Evolutionary conservation across 2,329 filamentous ascomycete species (phyloP), one percentile per base, ranked within the genome.

Genomic region (Phialophora macrospora): DNA sequence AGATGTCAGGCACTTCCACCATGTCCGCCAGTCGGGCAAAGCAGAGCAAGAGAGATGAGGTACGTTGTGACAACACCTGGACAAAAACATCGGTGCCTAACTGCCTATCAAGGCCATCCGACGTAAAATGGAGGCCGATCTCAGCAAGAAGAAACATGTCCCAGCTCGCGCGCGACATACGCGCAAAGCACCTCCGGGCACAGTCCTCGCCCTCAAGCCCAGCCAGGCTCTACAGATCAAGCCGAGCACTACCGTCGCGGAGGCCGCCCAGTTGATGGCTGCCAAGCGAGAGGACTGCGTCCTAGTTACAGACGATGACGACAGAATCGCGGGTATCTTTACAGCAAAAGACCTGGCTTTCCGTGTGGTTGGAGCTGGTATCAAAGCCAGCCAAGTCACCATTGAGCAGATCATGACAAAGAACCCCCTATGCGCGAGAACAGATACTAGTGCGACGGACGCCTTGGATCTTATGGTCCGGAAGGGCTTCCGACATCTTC

Each of bases 321-420:
- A 99, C 75, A 88, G 95, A 55, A 99, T 99, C 80, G 92, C 95
- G 52, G 95, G 95, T 81, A 99, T 99, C 78, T 99, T 99, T 79
- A 99, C 95, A 0, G 95, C 95, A 72, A 99, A 99, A 83, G 95
- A 99, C 83, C 84, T 99, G 76, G 95, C 95, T 20, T 99, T 98
- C 83, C 89, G 95, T 65, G 95, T 99, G 11, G 94, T 99, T 28
- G 95, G 94, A 63, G 88, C 89, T 63, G 95, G 95, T 30, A 85
- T 93, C 74, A 96, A 97, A 82, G 91, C 95, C 34, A 90, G 87
- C 77, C 92, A 89, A 76, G 88, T 98, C 73, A 96, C 92, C 24
- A 97, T 99, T 76, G 91, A 93, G 72, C 93, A 98, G 76, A 99
- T 99, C 79, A 99, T 99, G 95, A 99, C 95, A 77, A 97, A 98